Evolutionary conservation across 495 filamentous ascomycete genomes (phyloP).

Genomic region (Xylaria cubensis): DNA sequence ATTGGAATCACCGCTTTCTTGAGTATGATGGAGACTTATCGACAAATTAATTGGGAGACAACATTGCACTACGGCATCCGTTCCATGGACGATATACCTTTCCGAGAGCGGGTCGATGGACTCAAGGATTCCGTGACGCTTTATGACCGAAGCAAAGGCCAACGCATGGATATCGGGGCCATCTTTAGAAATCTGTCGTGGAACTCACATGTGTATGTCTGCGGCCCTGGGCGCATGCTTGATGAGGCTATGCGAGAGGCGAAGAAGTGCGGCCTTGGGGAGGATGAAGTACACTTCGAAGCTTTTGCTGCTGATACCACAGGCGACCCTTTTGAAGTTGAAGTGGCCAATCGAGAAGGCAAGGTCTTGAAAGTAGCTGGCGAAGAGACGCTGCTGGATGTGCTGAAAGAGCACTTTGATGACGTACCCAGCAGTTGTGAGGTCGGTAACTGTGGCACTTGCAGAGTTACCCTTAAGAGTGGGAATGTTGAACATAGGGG

Average conservation of each 20-base stretch:
- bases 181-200: constrained; percentile 49
- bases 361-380: constrained; percentile 44
- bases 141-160: constrained; percentile 55
- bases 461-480: constrained; percentile 53
- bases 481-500: constrained; percentile 63
- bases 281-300: constrained; percentile 61
- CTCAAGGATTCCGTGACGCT: constrained; percentile 45
- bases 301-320: constrained; percentile 57
- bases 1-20: constrained; percentile 63
- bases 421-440: constrained; percentile 60
- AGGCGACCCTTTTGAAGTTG: constrained; percentile 63
- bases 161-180: constrained; percentile 52
- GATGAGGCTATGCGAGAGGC: constrained; percentile 49
- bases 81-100: constrained; percentile 52
- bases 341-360: constrained; percentile 44
- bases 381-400: constrained; percentile 55
- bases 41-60: constrained; percentile 50
- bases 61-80: constrained; percentile 58
- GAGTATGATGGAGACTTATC: constrained; percentile 41
- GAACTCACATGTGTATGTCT: constrained; percentile 62
- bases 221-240: constrained; percentile 60
- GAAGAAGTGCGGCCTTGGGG: constrained; percentile 44
- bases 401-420: constrained; percentile 47
- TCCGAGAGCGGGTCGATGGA: constrained; percentile 44
- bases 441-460: constrained; percentile 67